A percentile compares a stretch with the other conserved stretches of the same genome.
phyloP scores from a whole-genome alignment of 208 protist genomes.

The Wallacemonas sp. region DNA sequence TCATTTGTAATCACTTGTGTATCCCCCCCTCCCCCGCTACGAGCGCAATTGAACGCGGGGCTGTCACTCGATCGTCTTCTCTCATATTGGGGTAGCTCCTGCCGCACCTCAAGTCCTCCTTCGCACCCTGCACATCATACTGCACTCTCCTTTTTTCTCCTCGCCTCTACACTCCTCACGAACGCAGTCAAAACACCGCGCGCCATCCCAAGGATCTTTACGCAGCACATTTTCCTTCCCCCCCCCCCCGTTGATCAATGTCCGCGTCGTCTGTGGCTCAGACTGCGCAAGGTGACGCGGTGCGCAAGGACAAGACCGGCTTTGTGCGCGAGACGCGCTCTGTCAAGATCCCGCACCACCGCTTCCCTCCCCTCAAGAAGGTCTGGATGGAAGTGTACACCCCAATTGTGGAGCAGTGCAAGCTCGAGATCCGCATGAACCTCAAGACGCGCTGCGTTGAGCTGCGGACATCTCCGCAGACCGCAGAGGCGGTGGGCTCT shows the following conservation, averaged over 20 bases:
- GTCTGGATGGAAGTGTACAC: constrained; percentile 99
- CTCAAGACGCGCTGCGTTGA: constrained; percentile 95
- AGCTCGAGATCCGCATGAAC: constrained; percentile 99
- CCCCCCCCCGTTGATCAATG: constrained; percentile 10
- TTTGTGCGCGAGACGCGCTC: constrained; percentile 76
- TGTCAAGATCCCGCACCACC: constrained; percentile 95
- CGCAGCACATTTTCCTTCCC: too few relatives aligned
- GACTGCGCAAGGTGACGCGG: constrained; percentile 4
- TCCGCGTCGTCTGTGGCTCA: constrained; percentile 16
- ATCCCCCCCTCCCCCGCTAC: too few relatives aligned
- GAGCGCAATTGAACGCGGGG: too few relatives aligned
- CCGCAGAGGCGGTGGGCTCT: constrained; percentile 62
- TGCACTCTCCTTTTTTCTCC: too few relatives aligned
- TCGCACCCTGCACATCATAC: too few relatives aligned
- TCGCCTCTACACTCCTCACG: too few relatives aligned
- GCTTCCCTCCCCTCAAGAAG: constrained; percentile 97
- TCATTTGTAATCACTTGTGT: too few relatives aligned
- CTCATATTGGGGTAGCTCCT: too few relatives aligned
- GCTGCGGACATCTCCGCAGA: constrained; percentile 87
- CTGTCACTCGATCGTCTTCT: too few relatives aligned
- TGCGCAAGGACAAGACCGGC: constrained; percentile 16
- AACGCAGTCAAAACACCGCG: too few relatives aligned
- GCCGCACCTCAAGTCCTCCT: too few relatives aligned
- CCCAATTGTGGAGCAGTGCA: constrained; percentile 98
- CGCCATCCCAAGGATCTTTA: too few relatives aligned